Percentiles rank a stretch among this genome's conserved stretches.
Conservation (phyloP, 768 basidiomycete genomes). For the Auricularia auricula-judae region DNA sequence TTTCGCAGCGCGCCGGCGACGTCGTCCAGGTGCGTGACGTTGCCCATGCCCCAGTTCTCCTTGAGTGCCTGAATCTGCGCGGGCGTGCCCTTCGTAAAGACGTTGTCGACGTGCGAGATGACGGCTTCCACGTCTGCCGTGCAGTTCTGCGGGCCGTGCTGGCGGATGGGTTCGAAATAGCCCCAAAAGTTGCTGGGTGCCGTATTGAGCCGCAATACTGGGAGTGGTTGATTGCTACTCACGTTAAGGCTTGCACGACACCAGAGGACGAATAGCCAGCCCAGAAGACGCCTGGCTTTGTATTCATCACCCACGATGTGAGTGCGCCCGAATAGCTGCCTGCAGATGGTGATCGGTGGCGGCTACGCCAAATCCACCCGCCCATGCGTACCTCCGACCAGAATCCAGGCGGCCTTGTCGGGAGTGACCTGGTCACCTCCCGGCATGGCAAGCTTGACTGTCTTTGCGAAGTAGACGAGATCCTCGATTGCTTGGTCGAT, state of each 20-base stretch:
- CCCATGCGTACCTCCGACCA: conserved; percentile 7
- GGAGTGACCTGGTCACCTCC: conserved; percentile 52
- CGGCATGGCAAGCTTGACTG: conserved; percentile 55
- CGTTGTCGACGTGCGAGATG: conserved; percentile 47
- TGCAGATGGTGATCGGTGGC: neutral
- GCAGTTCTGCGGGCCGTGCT: conserved; percentile 61
- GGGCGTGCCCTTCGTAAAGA: conserved; percentile 34
- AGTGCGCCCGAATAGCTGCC: neutral
- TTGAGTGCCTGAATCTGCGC: conserved; percentile 44
- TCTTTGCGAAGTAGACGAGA: conserved; percentile 57
- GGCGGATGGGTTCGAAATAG: conserved; percentile 63
- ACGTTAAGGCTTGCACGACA: conserved; percentile 47
- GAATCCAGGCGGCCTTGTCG: conserved; percentile 31
- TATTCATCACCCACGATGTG: conserved; percentile 6
- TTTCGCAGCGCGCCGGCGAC: conserved; percentile 43
- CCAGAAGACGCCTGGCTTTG: conserved; percentile 44
- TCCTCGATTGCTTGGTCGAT: conserved; percentile 70
- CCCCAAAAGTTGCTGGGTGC: conserved; percentile 43
- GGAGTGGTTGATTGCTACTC: neutral
- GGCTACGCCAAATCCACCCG: neutral
- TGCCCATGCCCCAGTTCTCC: conserved; percentile 45
- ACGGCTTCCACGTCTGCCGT: conserved; percentile 60
- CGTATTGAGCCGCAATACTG: neutral
- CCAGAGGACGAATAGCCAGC: conserved; percentile 60
- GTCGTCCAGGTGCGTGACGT: conserved; percentile 52